Evolutionary conservation across 345 rosid species (phyloP), one percentile per base, ranked within the genome.

Genomic region (Cardamine resedifolia): DNA sequence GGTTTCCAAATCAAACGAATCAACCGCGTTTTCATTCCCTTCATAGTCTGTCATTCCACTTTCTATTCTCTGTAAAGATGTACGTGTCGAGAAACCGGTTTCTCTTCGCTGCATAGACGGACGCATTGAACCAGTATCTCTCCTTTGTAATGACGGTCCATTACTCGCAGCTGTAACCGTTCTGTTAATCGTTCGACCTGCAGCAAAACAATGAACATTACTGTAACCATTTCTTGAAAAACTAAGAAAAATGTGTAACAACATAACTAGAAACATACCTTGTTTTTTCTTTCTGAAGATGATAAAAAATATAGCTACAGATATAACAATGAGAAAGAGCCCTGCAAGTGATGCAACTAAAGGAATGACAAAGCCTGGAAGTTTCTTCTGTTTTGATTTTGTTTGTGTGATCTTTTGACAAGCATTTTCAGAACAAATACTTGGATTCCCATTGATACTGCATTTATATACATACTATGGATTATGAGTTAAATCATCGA

Each of bases 401-500:
- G 11, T 57, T 28, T 21, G 24, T 55, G 26, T 2, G 52, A 47
- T n/a, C 39, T 78, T 50, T 3, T 60, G 52, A 55, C 83, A 84
- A 4, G 76, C 57, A 52, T 1, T 48, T 36, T 33, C 15, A 16
- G 50, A 1, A 30, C 83, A 81, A 6, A 81, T 48, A 57, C 80
- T 62, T 63, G 85, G 78, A 56, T 85, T 83, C 63, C 83, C 83
- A 0, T 21, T 15, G 20, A 76, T 12, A 50, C 84, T 82, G 27
- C 39, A 60, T 0, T 0, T 3, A 10, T 12, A 51, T 10, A 10
- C 7, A 34, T 41, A 66, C 26, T 14, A 68, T 8, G 8, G 48
- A 21, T 19, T 31, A 31, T 75, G 27, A 60, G 23, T 39, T n/a
- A 20, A 33, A 52, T 15, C n/a, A 5, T 33, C 21, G 5, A 64